Base-by-base conservation (phyloP, 2,329 filamentous ascomycete species). In the Aspergillus brasiliensis region DNA sequence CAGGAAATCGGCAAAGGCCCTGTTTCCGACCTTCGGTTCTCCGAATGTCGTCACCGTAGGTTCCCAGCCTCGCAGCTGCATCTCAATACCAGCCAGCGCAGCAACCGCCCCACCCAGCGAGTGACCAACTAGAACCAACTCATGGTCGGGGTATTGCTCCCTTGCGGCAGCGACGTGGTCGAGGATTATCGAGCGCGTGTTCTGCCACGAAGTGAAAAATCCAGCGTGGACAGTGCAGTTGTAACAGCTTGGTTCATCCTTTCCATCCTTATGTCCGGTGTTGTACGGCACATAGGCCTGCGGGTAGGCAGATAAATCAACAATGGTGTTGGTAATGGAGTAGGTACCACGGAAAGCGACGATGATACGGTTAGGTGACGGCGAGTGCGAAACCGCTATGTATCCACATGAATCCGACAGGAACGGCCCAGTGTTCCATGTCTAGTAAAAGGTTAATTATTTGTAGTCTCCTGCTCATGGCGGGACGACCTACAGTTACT, bases 291-390 rank as follows among this genome's bases (percentile, higher is more conserved):
- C 85, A 71, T 98, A 99, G 73, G 91, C 86, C 75, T 98, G 94
- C 11, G 92, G 93, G 2, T 94, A 83, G 2, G 92, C 96, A 64
- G 91, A 92, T 57, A 99, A 82, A 77, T 99, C 95, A 52, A 92
- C 84, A 62, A 99, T 88, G 11, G 93, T 93, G 74, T 98, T 97
- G 56, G 92, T 85, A 69, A 99, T 84, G 66, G 92, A 97, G 77
- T 98, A 97, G 13, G 95, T 98, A 23, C 95, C 95, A 49, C 95
- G 88, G 71, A 98, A 98, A 8, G 92, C 93, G 38, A 98, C 85
- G 48, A 98, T 82, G 58, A 99, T 90, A 59, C 88, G 83, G 48
- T 83, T 82, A 19, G 78, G 74, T 4, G 78, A 80, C 2, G 84
- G 84, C 3, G 78, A 67, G 71, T 96, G 90, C 63, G 95, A 93